phyloP scores from a whole-genome alignment of 108 stramenopile species.

The Cyclotella baltica region DNA sequence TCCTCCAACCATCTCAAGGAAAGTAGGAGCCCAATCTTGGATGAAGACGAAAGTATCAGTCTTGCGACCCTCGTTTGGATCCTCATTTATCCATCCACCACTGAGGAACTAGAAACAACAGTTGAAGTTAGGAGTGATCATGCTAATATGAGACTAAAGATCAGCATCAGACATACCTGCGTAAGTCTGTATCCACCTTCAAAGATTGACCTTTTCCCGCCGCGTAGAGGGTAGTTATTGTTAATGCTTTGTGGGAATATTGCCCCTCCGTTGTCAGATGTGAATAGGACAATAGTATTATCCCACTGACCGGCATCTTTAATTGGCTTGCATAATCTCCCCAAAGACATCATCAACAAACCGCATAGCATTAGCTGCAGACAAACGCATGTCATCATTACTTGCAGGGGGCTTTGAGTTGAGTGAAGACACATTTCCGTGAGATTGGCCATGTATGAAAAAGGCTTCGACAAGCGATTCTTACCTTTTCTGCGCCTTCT shows the following conservation, averaged over 20 bases:
- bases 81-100: not conserved
- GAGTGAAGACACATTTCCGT: no score
- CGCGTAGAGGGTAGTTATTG: not conserved
- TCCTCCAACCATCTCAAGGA: no score
- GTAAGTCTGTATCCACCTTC: not conserved
- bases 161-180: no score
- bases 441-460: no score
- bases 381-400: not conserved
- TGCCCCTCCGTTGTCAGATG: not conserved
- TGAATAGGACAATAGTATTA: not conserved
- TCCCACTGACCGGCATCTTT: not conserved
- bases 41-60: not conserved
- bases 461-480: no score
- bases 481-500: no score
- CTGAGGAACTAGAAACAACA: not conserved
- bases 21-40: not conserved
- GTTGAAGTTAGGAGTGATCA: no score
- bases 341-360: not conserved
- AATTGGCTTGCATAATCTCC: not conserved
- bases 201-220: not conserved
- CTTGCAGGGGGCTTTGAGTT: no score
- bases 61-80: not conserved
- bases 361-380: not conserved
- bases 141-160: no score
- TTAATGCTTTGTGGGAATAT: not conserved